Conservation (phyloP, 345 rosid species). For the Carallia brachiata region DNA sequence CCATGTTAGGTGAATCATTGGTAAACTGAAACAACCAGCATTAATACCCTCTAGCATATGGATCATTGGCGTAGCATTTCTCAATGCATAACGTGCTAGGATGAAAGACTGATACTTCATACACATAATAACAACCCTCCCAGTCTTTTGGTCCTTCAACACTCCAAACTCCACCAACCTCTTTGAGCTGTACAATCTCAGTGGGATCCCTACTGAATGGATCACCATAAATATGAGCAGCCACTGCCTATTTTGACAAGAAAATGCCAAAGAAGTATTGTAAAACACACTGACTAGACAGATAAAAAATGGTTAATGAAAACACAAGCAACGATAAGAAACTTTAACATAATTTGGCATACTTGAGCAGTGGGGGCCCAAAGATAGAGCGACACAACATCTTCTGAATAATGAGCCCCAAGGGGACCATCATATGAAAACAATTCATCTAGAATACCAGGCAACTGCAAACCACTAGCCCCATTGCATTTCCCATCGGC, state of each 20-base stretch:
- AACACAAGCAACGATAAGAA: background rate
- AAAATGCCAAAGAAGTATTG: constrained; percentile 23
- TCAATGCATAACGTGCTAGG: constrained; percentile 70
- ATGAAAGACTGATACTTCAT: constrained; percentile 79
- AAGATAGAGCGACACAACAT: constrained; percentile 59
- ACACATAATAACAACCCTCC: constrained; percentile 86
- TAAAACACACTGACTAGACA: constrained; percentile 1
- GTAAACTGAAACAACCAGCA: constrained; percentile 33
- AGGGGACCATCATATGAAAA: constrained; percentile 88
- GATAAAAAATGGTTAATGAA: background rate
- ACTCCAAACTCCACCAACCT: constrained; percentile 79
- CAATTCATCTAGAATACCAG: constrained; percentile 78
- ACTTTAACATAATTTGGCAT: constrained; percentile 9
- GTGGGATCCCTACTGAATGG: constrained; percentile 42
- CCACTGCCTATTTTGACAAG: constrained; percentile 56
- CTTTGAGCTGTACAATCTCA: constrained; percentile 52
- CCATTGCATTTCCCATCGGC: constrained; percentile 52
- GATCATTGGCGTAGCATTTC: constrained; percentile 88
- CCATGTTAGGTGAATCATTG: constrained; percentile 25
- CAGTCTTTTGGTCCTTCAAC: constrained; percentile 55
- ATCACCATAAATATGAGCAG: constrained; percentile 50
- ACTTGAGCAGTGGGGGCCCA: constrained; percentile 98
- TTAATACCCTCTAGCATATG: constrained; percentile 94
- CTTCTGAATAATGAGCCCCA: constrained; percentile 61
- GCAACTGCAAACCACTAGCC: constrained; percentile 83